phyloP scores from a whole-genome alignment of 2,329 filamentous ascomycete species.

The Hansfordia pulvinata region DNA sequence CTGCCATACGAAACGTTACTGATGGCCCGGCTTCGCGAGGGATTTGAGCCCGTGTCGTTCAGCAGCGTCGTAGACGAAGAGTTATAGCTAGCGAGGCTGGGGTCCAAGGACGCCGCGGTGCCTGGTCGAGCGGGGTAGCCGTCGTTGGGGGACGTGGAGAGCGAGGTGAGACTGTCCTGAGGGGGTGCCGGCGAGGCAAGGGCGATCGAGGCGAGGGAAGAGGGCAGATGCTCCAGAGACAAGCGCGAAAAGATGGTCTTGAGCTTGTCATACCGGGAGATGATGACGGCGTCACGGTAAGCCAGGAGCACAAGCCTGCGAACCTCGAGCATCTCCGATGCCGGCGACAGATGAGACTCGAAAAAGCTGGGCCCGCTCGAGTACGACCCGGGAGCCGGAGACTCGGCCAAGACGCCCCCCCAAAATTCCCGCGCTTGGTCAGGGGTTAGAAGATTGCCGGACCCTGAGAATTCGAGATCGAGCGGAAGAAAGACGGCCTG shows the following conservation, averaged over 20 bases:
- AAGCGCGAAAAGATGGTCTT: conserved; percentile 84
- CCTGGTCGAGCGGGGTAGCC: conserved; percentile 36
- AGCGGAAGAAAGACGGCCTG: conserved; percentile 90
- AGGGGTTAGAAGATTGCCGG: conserved; percentile 61
- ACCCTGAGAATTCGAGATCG: conserved; percentile 84
- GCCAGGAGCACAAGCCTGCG: conserved; percentile 77
- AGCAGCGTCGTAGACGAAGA: conserved; percentile 69
- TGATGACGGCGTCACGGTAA: conserved; percentile 78
- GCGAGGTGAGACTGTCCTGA: conserved; percentile 28
- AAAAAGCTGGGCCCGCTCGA: conserved; percentile 12
- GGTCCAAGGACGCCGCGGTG: conserved; percentile 65
- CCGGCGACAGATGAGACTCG: conserved; percentile 30
- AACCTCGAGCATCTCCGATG: conserved; percentile 58
- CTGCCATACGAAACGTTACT: conserved; percentile 66
- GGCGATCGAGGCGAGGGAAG: conserved; percentile 35
- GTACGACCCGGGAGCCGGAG: conserved; percentile 13
- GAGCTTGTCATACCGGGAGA: conserved; percentile 78
- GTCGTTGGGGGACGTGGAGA: conserved; percentile 33
- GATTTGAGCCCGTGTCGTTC: conserved; percentile 44
- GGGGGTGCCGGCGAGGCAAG: conserved; percentile 38
- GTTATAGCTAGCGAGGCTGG: conserved; percentile 64
- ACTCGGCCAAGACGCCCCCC: conserved; percentile 49
- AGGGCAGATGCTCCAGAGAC: conserved; percentile 63
- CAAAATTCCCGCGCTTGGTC: conserved; percentile 84
- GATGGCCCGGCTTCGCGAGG: conserved; percentile 59